Conservation (phyloP, 1,284 basidiomycete genomes). For the Ceratobasidium sp. region DNA sequence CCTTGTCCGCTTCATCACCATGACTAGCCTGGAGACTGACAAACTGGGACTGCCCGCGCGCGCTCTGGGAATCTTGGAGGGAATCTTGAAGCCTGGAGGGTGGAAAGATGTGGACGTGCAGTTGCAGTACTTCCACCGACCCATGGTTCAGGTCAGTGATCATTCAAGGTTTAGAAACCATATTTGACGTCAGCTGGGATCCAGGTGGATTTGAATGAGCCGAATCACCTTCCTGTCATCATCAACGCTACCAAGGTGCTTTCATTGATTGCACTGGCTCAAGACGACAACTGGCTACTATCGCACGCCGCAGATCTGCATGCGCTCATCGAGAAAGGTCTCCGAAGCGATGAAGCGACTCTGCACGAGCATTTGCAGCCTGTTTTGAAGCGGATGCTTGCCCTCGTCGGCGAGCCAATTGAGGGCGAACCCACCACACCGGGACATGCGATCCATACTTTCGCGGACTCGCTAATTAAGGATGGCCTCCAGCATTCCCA, state of each 20-base stretch:
- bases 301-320: constrained; percentile 84
- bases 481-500: constrained; percentile 75
- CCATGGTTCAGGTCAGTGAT: constrained; percentile 77
- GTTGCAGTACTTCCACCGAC: constrained; percentile 85
- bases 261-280: constrained; percentile 85
- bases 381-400: constrained; percentile 87
- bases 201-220: constrained; percentile 60
- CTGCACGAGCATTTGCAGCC: constrained; percentile 85
- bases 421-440: constrained; percentile 76
- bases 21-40: constrained; percentile 71
- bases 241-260: constrained; percentile 90
- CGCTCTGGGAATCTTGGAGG: constrained; percentile 81
- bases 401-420: constrained; percentile 83
- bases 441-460: constrained; percentile 81
- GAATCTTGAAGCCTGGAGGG: constrained; percentile 82
- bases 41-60: constrained; percentile 76
- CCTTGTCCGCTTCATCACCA: constrained; percentile 80
- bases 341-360: constrained; percentile 77
- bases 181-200: constrained; percentile 2
- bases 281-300: constrained; percentile 85
- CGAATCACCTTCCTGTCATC: constrained; percentile 66
- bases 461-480: constrained; percentile 79
- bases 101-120: constrained; percentile 97
- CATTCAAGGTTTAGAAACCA: constrained; percentile 21
- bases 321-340: constrained; percentile 89